A percentile compares a stretch with the other conserved stretches of the same genome.
Conservation (phyloP, 176 grass and related monocot genomes). For the Triticum monococcum region DNA sequence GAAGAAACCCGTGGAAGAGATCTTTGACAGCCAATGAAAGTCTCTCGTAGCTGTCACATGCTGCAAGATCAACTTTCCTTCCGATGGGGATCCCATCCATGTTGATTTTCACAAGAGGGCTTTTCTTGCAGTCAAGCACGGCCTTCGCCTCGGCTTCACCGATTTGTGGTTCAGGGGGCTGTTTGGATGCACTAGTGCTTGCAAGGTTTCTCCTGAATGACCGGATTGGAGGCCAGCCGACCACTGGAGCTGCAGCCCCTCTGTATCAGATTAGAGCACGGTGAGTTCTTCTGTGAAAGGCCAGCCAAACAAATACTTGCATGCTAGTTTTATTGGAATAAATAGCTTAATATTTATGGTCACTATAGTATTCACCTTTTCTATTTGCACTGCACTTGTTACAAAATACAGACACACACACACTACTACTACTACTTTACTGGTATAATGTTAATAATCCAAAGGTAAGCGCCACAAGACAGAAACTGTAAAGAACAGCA, state of each 20-base stretch:
- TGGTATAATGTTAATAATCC: background rate
- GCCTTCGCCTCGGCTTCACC: slow-evolving; percentile 33
- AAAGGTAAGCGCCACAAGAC: background rate
- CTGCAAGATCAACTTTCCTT: slow-evolving; percentile 79
- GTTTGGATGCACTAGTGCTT: slow-evolving; percentile 60
- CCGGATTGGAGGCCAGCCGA: slow-evolving; percentile 92
- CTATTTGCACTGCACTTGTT: background rate
- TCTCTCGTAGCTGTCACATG: slow-evolving; percentile 68
- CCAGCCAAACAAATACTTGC: background rate
- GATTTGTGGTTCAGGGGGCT: slow-evolving; percentile 39
- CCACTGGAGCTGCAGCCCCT: slow-evolving; percentile 55
- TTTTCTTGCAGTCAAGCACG: slow-evolving; percentile 52
- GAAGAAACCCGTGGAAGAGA: slow-evolving; percentile 81
- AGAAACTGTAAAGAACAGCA: background rate
- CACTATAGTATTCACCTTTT: background rate
- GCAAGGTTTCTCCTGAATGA: slow-evolving; percentile 86
- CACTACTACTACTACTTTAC: background rate
- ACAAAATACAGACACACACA: background rate
- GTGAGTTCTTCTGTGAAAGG: slow-evolving; percentile 29
- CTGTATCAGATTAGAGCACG: slow-evolving; percentile 40
- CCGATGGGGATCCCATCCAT: slow-evolving; percentile 98
- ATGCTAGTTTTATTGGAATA: background rate
- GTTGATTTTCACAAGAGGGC: slow-evolving; percentile 84
- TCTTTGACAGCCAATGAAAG: slow-evolving; percentile 62
- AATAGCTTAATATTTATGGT: background rate